Conservation (phyloP, 345 rosid species). For the Citrus inodora region DNA sequence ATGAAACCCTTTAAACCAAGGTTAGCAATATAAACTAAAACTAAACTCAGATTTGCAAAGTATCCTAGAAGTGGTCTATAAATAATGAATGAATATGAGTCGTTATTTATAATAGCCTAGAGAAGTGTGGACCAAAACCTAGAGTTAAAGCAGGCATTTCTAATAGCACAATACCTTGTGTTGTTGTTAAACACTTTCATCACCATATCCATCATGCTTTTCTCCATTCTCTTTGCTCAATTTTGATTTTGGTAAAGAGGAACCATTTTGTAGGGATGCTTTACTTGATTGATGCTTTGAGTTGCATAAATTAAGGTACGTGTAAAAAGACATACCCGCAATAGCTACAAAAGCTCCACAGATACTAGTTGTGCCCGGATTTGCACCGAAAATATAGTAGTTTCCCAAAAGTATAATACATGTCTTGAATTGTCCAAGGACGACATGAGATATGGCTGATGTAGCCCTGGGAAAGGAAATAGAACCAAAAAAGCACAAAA, state of each 20-base stretch:
- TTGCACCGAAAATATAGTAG: constrained; percentile 53
- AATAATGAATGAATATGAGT: constrained; percentile 2
- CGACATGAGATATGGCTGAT: constrained; percentile 67
- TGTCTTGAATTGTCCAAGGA: constrained; percentile 79
- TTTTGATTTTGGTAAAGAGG: constrained; percentile 41
- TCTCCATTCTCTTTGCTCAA: constrained; percentile 44
- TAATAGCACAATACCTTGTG: neutral
- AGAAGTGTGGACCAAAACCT: neutral
- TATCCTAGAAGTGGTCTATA: neutral
- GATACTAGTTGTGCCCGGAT: constrained; percentile 61
- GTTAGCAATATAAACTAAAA: neutral
- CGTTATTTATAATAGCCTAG: neutral
- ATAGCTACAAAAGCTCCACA: constrained; percentile 66
- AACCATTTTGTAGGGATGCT: constrained; percentile 23
- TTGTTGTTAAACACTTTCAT: constrained; percentile 13
- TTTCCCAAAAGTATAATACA: constrained; percentile 68
- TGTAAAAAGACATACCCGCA: constrained; percentile 60
- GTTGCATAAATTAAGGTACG: constrained; percentile 45
- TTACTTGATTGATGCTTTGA: constrained; percentile 38
- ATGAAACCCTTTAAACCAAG: neutral
- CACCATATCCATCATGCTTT: constrained; percentile 25
- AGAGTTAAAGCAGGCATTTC: neutral
- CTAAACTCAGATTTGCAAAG: constrained; percentile 2
- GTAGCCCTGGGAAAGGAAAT: constrained; percentile 51
- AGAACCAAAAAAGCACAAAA: neutral